Evolutionary conservation across 345 rosid genomes (phyloP).

Genomic region (Salix koriyanagi): DNA sequence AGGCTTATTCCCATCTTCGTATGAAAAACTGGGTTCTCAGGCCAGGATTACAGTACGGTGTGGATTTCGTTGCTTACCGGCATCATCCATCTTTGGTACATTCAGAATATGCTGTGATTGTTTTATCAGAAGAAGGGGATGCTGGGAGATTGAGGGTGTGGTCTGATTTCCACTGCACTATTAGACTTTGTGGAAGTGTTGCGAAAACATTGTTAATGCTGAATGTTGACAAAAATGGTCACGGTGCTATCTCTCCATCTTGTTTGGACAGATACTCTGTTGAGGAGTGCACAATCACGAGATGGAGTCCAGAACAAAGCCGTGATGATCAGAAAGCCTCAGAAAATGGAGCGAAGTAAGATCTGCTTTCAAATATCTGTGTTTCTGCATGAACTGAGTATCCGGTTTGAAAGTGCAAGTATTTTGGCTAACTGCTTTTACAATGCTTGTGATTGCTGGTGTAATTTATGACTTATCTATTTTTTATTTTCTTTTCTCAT

Average conservation of each 20-base stretch:
- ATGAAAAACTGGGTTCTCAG: slow-evolving; percentile 72
- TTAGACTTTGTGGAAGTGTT: slow-evolving; percentile 74
- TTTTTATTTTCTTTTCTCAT: too few species aligned
- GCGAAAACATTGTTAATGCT: slow-evolving; percentile 66
- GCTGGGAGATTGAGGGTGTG: slow-evolving; percentile 54
- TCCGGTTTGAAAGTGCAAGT: too few species aligned
- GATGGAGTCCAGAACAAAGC: slow-evolving; percentile 68
- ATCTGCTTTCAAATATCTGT: too few species aligned
- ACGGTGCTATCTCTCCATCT: slow-evolving; percentile 26
- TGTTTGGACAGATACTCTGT: slow-evolving; percentile 47
- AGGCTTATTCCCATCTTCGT: slow-evolving; percentile 70
- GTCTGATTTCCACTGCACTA: slow-evolving; percentile 62
- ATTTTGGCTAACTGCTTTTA: too few species aligned
- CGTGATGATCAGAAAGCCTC: slow-evolving; percentile 40
- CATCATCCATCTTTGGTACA: slow-evolving; percentile 87
- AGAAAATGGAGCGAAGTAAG: slow-evolving; percentile 17
- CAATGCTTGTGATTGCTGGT: too few species aligned
- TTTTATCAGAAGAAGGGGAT: slow-evolving; percentile 40
- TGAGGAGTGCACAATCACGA: slow-evolving; percentile 49
- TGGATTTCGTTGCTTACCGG: slow-evolving; percentile 69
- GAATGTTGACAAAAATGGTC: slow-evolving; percentile 33
- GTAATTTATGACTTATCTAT: too few species aligned
- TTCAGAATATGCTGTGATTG: slow-evolving; percentile 70
- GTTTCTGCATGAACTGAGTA: too few species aligned
- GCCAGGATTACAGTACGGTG: slow-evolving; percentile 69